These are phyloP conservation scores for Fusarium temperatum DNA, from an alignment of 2,329 filamentous ascomycete genomes.

Conservation along the genomic window DNA sequence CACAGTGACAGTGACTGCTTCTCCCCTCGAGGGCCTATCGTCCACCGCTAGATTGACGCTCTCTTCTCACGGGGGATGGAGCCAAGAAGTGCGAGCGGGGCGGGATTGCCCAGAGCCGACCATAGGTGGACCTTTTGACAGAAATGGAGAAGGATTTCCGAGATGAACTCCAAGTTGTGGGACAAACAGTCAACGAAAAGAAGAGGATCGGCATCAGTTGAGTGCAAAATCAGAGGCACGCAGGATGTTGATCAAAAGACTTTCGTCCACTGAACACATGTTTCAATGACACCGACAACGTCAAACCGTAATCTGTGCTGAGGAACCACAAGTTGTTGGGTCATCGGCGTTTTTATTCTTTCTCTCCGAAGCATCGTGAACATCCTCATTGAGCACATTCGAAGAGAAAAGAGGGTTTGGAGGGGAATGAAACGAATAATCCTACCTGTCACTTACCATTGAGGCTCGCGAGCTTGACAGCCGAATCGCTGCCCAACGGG, in stretches of 20 bases:
- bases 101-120: slow-evolving; percentile 29
- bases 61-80: slow-evolving; percentile 29
- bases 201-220: slow-evolving; percentile 34
- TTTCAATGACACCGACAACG: slow-evolving; percentile 5
- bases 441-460: slow-evolving; percentile 14
- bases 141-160: slow-evolving; percentile 35
- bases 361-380: slow-evolving; percentile 30
- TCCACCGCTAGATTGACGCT: slow-evolving; percentile 43
- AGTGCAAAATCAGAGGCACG: slow-evolving; percentile 27
- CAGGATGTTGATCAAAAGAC: slow-evolving; percentile 31
- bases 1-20: slow-evolving; percentile 1
- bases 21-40: slow-evolving; percentile 1
- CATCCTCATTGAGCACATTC: slow-evolving; percentile 19
- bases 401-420: slow-evolving; percentile 4
- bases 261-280: not conserved
- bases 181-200: slow-evolving; percentile 18
- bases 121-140: slow-evolving; percentile 16
- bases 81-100: slow-evolving; percentile 34
- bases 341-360: slow-evolving; percentile 18
- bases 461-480: slow-evolving; percentile 10
- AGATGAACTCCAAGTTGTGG: slow-evolving; percentile 26
- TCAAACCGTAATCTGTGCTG: slow-evolving; percentile 1
- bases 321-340: slow-evolving; percentile 21
- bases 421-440: slow-evolving; percentile 14
- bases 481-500: slow-evolving; percentile 17